phyloP scores from a whole-genome alignment of 352 stramenopile genomes.

The Phytopythium boreale region DNA sequence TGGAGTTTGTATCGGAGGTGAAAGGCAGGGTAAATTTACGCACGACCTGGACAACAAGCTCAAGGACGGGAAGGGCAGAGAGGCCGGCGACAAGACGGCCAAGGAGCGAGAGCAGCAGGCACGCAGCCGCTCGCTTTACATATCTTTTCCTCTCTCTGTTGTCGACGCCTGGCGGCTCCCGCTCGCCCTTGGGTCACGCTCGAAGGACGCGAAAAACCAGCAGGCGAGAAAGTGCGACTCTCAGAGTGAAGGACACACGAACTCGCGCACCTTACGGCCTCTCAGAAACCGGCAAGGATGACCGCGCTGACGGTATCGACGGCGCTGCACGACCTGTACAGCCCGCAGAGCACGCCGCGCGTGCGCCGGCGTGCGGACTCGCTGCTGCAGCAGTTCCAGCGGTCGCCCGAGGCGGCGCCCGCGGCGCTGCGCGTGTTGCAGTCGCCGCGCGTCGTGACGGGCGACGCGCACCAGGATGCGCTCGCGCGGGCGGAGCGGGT shows the following conservation, averaged over 20 bases:
- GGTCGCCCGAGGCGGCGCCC: constrained; percentile 56
- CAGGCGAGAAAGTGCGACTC: not conserved
- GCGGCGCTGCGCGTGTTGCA: constrained; percentile 57
- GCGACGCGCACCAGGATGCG: constrained; percentile 21
- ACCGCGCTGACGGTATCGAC: constrained; percentile 38
- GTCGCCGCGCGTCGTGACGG: constrained; percentile 35
- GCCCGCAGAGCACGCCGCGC: constrained; percentile 58
- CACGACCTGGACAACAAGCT: not conserved
- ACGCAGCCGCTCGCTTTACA: not conserved
- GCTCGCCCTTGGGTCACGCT: no score
- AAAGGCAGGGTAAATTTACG: not conserved
- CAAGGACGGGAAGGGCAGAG: not conserved
- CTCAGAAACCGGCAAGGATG: constrained; percentile 19
- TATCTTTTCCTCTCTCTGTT: not conserved
- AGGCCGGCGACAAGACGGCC: not conserved
- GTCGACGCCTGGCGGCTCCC: no score
- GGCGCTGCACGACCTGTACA: constrained; percentile 74
- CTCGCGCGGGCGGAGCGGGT: constrained; percentile 50
- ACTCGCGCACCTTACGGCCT: no score
- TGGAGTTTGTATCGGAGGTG: not conserved
- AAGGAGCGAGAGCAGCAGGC: not conserved
- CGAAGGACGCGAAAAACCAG: no score
- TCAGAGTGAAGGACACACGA: not conserved
- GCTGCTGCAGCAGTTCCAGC: constrained; percentile 71
- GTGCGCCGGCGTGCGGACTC: constrained; percentile 70